Percentiles rank a stretch among this genome's conserved stretches.
Conservation (phyloP, 305 asterid species). For the Fraxinus sp. region DNA sequence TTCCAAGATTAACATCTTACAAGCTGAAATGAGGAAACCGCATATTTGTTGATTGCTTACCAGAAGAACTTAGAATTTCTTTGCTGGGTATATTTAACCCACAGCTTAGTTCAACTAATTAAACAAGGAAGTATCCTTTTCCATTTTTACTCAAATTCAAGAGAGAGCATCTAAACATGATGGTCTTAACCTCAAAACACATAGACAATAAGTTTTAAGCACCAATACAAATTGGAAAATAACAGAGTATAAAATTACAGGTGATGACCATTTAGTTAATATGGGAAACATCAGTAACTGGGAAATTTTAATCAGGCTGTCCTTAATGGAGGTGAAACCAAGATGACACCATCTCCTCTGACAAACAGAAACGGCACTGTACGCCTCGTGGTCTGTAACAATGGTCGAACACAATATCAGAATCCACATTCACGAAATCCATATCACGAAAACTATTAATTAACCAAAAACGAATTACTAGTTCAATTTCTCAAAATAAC, state of each 20-base stretch:
- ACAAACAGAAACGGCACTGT: slow-evolving; percentile 80
- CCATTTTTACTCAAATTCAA: not conserved
- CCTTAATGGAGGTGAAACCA: slow-evolving; percentile 91
- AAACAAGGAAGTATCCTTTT: not conserved
- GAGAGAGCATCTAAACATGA: not conserved
- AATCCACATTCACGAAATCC: slow-evolving; percentile 14
- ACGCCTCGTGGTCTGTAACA: slow-evolving; percentile 65
- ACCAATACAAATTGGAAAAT: not conserved
- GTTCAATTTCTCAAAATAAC: not conserved
- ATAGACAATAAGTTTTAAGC: not conserved
- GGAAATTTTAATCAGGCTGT: slow-evolving; percentile 51
- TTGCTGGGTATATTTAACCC: not conserved
- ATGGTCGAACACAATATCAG: not conserved
- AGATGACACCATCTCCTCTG: slow-evolving; percentile 92
- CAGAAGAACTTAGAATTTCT: not conserved
- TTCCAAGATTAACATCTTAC: not conserved
- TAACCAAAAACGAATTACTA: not conserved
- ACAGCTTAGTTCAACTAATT: not conserved
- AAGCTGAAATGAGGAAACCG: not conserved
- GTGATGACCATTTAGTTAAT: not conserved
- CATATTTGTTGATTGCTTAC: not conserved
- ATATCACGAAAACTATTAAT: not conserved
- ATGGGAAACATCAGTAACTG: slow-evolving; percentile 18
- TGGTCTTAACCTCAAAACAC: not conserved
- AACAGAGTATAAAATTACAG: slow-evolving; percentile 15